Evolutionary conservation across 2,329 filamentous ascomycete genomes (phyloP).

Genomic region (Cercospora sp.): DNA sequence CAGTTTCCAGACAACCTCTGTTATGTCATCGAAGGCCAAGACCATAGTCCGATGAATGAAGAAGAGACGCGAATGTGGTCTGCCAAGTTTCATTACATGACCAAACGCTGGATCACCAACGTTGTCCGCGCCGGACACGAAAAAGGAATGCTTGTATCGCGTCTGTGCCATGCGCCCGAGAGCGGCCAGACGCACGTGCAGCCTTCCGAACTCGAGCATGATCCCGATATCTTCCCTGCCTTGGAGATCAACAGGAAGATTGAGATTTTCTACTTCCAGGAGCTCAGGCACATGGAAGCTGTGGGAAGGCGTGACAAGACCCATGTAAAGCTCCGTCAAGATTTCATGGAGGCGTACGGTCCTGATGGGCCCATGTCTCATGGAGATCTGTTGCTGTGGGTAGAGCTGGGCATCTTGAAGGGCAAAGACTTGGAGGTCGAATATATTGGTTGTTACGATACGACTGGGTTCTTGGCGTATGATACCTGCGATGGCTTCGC

Average conservation of each 20-base stretch:
- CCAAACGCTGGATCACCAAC: conserved; percentile 11
- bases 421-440: not conserved
- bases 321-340: conserved; percentile 8
- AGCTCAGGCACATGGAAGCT: conserved; percentile 3
- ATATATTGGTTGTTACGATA: not conserved
- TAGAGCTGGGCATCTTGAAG: conserved; percentile 4
- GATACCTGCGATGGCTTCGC: not conserved
- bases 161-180: not conserved
- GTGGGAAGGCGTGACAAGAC: conserved; percentile 10
- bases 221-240: not conserved
- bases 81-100: conserved; percentile 9
- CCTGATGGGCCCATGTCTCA: conserved; percentile 4
- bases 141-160: not conserved
- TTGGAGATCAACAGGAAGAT: not conserved
- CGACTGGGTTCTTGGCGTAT: not conserved
- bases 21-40: not conserved
- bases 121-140: not conserved
- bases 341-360: conserved; percentile 8
- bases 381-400: conserved; percentile 7
- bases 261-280: conserved; percentile 12
- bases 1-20: not conserved
- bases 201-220: not conserved
- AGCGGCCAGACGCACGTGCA: not conserved
- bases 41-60: not conserved
- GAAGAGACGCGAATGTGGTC: conserved; percentile 1